Evolutionary conservation across 2,329 filamentous ascomycete species (phyloP), one percentile per base, ranked within the genome.

Genomic region (Aspergillus novoparasiticus): DNA sequence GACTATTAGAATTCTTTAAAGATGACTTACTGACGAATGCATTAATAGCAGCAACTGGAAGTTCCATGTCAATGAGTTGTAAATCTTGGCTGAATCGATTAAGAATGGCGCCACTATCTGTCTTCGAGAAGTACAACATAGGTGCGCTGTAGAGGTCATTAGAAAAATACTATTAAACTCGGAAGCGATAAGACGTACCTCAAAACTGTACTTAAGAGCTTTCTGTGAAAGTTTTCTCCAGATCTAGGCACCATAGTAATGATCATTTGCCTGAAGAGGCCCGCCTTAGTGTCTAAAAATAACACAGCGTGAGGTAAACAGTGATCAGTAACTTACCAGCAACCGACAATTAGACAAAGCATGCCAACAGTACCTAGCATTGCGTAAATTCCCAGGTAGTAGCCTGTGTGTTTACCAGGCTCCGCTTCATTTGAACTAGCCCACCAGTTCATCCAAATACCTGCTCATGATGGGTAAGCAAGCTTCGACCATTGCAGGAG

Each of bases 181-280:
- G 58, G 21, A 26, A 21, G 45, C 11, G 21, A 19, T 4, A 23
- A 4, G 43, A 23, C 68, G 48, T 66, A 81, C 78, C 74, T 76
- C n/a, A 84, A 75, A 10, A 85, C 82, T 2, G 83, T 83, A 10
- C 76, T 75, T 10, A 86, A 73, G 1, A 86, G 73, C 53, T 73
- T 79, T 57, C 75, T 75, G 64, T 86, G 84, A 62, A 86, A 83
- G 50, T 68, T 76, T 59, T 80, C 77, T 4, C 82, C 83, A n/a
- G 83, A 85, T 34, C 79, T 80, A 3, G 84, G 84, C 4, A 86
- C 81, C 81, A 86, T 85, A 3, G 75, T 80, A 36, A 86, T 81
- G 54, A 86, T 81, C 65, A 85, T 76, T 71, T 84, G 80, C 75
- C 78, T 41, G 79, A 46, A 26, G 64, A 45, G 48, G 41, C 34